Conservation (phyloP, 495 filamentous ascomycete species). For the Letharia columbiana region DNA sequence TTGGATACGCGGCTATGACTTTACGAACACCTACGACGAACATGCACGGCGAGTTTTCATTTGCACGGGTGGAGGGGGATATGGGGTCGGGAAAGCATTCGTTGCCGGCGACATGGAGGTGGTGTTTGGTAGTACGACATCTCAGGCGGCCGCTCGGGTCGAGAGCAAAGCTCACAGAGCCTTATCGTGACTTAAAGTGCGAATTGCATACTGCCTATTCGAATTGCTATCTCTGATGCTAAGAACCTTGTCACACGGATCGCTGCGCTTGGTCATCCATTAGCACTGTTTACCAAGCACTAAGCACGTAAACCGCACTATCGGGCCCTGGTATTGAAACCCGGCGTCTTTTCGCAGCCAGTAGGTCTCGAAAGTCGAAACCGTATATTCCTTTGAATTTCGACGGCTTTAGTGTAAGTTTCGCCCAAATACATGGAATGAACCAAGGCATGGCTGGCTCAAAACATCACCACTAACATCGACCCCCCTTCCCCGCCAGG, state of each 20-base stretch:
- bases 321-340: not conserved
- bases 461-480: not conserved
- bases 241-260: too few species aligned
- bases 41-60: not conserved
- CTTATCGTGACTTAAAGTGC: too few species aligned
- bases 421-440: not conserved
- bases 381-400: not conserved
- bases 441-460: not conserved
- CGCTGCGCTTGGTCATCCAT: not conserved
- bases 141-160: too few species aligned
- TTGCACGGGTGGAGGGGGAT: not conserved
- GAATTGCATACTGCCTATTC: too few species aligned
- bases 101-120: too few species aligned
- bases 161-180: too few species aligned
- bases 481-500: not conserved
- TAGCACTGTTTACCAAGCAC: constrained; percentile 1
- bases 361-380: too few species aligned
- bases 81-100: too few species aligned
- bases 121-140: too few species aligned
- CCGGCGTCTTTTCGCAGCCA: not conserved
- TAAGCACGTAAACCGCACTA: too few species aligned
- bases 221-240: too few species aligned
- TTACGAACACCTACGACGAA: not conserved
- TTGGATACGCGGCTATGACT: not conserved
- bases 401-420: not conserved